Evolutionary conservation across 257 asterid genomes (phyloP).

Genomic region (Capsicum chinense): DNA sequence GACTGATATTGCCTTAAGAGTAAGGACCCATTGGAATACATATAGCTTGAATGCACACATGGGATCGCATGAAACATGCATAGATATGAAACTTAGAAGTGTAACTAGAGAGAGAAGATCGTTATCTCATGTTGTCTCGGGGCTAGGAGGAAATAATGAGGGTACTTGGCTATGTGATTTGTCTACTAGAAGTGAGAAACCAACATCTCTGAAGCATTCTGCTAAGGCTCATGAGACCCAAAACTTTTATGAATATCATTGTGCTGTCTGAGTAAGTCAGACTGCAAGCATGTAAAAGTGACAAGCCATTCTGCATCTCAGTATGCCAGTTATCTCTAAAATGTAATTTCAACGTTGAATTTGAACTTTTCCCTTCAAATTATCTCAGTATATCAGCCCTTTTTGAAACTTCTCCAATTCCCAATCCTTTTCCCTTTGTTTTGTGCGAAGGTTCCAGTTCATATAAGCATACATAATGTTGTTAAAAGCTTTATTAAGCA

Average conservation of each 20-base stretch:
- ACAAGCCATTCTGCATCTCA: slow-evolving; percentile 2
- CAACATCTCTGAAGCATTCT: background rate
- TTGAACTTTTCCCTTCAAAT: background rate
- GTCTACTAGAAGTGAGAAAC: background rate
- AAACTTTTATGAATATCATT: background rate
- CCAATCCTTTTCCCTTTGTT: background rate
- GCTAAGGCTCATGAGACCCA: background rate
- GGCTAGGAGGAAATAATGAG: too few relatives aligned
- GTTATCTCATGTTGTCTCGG: too few relatives aligned
- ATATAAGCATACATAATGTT: slow-evolving; percentile 1
- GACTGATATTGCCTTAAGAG: too few relatives aligned
- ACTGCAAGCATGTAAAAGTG: background rate
- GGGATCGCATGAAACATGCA: too few relatives aligned
- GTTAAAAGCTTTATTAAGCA: background rate
- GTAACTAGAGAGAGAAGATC: too few relatives aligned
- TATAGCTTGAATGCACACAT: too few relatives aligned
- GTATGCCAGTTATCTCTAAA: background rate
- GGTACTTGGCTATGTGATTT: too few relatives aligned
- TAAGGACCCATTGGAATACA: too few relatives aligned
- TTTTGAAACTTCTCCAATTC: background rate
- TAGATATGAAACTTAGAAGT: too few relatives aligned
- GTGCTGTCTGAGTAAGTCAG: background rate
- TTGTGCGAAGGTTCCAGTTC: background rate
- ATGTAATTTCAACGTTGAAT: background rate
- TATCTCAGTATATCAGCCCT: background rate